Evolutionary conservation across 164 flowering plant genomes (phyloP), one percentile per base, ranked within the genome.

Genomic region (Platanus orientalis): DNA sequence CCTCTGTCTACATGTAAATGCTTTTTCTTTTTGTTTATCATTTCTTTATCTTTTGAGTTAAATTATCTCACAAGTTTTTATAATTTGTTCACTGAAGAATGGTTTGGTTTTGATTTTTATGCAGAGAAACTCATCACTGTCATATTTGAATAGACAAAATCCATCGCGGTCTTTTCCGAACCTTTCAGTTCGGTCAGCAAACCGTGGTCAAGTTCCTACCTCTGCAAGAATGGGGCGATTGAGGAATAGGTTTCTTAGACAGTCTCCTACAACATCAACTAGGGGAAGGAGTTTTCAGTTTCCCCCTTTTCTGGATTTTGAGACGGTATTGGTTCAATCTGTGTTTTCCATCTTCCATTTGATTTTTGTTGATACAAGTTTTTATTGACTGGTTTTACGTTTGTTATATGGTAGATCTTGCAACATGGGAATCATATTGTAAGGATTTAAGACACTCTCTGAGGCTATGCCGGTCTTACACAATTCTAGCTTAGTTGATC

Each of bases 221-320:
- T 68, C 84, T 29, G 54, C 72, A 21, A 79, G 96, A 78, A 67
- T 76, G 73, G 58, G 84, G 26, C 83, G 70, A 59, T 58, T 74
- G 58, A 75, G 96, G 72, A 73, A 63, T 69, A 76, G 75, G 53
- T 32, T 77, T 60, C 71, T 40, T 11, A 66, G 63, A 28, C 81
- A 54, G 42, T 44, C 80, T 67, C 76, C 75, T 69, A 56, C 75
- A 21, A 47, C 69, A 65, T 60, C 79, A 60, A 49, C 80, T 32
- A 64, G 76, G 49, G 71, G 57, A 21, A 79, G 82, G 47, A 67
- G 57, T 62, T n/a, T 76, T 7, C 66, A 50, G 28, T 91, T 91
- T 76, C 97, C 95, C 40, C 17, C 79, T 23, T 61, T 69, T 68
- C 83, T 91, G 96, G 85, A 81, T 76, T 23, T 86, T 51, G 96